phyloP scores from a whole-genome alignment of 2,329 filamentous ascomycete species.

The Aaosphaeria pasadenensis region DNA sequence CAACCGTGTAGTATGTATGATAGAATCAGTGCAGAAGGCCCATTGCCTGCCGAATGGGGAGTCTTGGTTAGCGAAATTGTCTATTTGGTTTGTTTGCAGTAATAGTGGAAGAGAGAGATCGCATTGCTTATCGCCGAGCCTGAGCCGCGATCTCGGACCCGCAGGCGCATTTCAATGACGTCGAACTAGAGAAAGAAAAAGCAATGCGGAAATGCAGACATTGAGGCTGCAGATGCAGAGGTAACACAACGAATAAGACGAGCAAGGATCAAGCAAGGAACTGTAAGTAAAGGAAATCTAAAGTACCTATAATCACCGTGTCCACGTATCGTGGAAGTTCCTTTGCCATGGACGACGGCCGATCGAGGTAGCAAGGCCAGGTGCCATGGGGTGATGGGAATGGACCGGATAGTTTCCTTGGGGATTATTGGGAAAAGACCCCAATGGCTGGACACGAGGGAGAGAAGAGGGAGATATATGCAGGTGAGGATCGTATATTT shows the following conservation, averaged over 20 bases:
- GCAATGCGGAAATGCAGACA: neutral
- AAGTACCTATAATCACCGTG: slow-evolving; percentile 38
- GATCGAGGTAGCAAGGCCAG: slow-evolving; percentile 12
- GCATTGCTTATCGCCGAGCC: too few relatives aligned
- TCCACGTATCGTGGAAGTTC: slow-evolving; percentile 36
- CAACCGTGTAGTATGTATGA: slow-evolving; percentile 63
- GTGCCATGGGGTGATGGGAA: slow-evolving; percentile 26
- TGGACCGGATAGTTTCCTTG: neutral
- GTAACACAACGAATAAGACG: neutral
- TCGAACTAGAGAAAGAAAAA: too few relatives aligned
- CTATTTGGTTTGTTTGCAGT: neutral
- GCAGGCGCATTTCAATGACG: too few relatives aligned
- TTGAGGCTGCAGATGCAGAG: neutral
- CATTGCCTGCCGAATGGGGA: slow-evolving; percentile 48
- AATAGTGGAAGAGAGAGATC: neutral
- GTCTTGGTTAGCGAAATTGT: slow-evolving; percentile 19
- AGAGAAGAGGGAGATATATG: too few relatives aligned
- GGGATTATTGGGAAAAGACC: too few relatives aligned
- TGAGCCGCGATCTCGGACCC: too few relatives aligned
- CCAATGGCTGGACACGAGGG: too few relatives aligned
- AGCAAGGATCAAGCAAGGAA: neutral
- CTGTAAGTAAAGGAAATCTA: too few relatives aligned
- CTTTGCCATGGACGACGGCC: slow-evolving; percentile 34
- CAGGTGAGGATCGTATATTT: too few relatives aligned
- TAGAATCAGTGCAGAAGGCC: slow-evolving; percentile 60